phyloP scores from a whole-genome alignment of 129 eudicot genomes.

The Lactuca sativa region DNA sequence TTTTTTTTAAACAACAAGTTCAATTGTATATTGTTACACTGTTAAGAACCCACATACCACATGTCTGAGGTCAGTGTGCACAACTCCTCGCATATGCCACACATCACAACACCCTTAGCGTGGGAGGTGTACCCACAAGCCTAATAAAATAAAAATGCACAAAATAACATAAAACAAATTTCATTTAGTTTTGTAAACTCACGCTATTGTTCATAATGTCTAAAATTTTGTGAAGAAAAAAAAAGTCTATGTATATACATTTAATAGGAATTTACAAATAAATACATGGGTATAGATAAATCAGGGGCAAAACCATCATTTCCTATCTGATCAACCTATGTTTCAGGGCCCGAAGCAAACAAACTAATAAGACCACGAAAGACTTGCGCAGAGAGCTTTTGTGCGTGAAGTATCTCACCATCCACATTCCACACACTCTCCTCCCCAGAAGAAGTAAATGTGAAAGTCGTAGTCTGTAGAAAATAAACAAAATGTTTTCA shows the following conservation, averaged over 20 bases:
- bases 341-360: slow-evolving; percentile 91
- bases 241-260: background rate
- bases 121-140: too few relatives aligned
- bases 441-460: slow-evolving; percentile 80
- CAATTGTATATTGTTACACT: too few relatives aligned
- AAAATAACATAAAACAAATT: slow-evolving; percentile 3
- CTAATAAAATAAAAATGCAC: background rate
- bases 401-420: slow-evolving; percentile 84
- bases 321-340: slow-evolving; percentile 22
- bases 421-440: slow-evolving; percentile 96
- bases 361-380: slow-evolving; percentile 82
- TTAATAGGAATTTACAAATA: background rate
- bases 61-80: too few relatives aligned
- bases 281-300: slow-evolving; percentile 8
- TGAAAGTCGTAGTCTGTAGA: slow-evolving; percentile 79
- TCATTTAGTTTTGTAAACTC: background rate
- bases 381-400: slow-evolving; percentile 92
- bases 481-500: slow-evolving; percentile 7
- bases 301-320: slow-evolving; percentile 3
- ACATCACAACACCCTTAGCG: too few relatives aligned
- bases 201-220: slow-evolving; percentile 5
- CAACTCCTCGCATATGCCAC: too few relatives aligned
- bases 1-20: too few relatives aligned
- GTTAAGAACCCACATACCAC: too few relatives aligned
- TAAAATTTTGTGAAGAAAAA: background rate